Evolutionary conservation across 1,284 basidiomycete species (phyloP), one percentile per base, ranked within the genome.

Genomic region (Tilletia horrida): DNA sequence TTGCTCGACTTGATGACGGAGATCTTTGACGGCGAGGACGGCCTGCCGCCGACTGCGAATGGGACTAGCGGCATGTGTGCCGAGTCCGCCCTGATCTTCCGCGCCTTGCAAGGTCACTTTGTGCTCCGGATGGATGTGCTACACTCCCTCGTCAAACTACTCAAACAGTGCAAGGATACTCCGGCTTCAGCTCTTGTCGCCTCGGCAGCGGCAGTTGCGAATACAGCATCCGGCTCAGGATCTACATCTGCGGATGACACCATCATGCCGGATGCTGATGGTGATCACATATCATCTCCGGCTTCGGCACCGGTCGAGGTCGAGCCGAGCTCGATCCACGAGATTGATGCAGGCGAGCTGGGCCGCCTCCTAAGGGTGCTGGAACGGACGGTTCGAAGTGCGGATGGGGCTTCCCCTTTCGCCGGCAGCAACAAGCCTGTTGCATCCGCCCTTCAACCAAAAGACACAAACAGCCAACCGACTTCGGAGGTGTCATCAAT

Each of bases 1-100:
- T 84, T 95, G 4, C 85, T 84, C 1, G 85, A 85, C 6, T 80
- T 89, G 21, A 84, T 94, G 1, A 91, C 94, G 69, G 91, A 94
- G 67, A 87, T 95, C 23, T 91, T 94, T 72, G 91, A 94, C 78
- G 91, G 92, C 0, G 90, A 94, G 77, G 93, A 95, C 77, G 82
- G 86, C 0, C 84, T 95, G 23, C 86, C 90, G 78, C 83, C 14
- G 87, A 88, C 66, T 82, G 92, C 14, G 62, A 68, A 0, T 57
- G 71, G 0, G 73, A 77, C 4, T 86, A 88, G 3, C 90, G 86
- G 80, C 93, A 59, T 93, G 76, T 88, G 88, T 0, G 76, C 84
- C 1, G 82, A 88, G 14, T 88, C 89, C 0, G 73, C 82, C 16
- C 88, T 90, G 62, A 75, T 75, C 67, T 78, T 76, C 62, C 71